Evolutionary conservation across 768 basidiomycete genomes (phyloP).

Genomic region (Suillus ampliporus): DNA sequence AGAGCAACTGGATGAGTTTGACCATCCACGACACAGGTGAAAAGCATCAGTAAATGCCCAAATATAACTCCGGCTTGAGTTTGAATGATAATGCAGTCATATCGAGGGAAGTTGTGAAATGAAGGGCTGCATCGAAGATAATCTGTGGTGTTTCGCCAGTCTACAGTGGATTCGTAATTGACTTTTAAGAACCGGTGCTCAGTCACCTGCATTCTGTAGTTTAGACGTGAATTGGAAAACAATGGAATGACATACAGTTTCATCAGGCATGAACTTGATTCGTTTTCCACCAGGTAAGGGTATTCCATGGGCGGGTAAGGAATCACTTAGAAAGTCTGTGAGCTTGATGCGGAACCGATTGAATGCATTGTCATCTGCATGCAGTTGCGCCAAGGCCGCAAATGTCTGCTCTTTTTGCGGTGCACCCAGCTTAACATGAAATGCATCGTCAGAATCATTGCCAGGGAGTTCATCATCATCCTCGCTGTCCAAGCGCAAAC

Average conservation of each 20-base stretch:
- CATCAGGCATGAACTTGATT: conserved; percentile 6
- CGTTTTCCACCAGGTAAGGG: background rate
- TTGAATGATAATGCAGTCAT: conserved; percentile 36
- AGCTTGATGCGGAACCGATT: conserved; percentile 9
- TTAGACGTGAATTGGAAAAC: background rate
- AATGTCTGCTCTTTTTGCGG: conserved; percentile 3
- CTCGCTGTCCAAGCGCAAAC: background rate
- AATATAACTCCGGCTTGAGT: conserved; percentile 19
- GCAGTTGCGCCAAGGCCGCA: conserved; percentile 1
- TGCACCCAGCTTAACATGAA: conserved; percentile 14
- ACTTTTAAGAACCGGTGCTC: conserved; percentile 31
- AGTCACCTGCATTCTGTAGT: conserved; percentile 23
- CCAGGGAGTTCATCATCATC: background rate
- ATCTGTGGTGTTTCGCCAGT: conserved; percentile 35
- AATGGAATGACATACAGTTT: background rate
- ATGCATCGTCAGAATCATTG: background rate
- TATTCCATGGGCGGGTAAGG: background rate
- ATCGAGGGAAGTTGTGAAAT: conserved; percentile 34
- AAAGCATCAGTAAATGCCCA: conserved; percentile 25
- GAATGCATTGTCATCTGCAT: conserved; percentile 8
- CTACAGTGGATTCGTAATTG: conserved; percentile 31
- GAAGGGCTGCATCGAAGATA: conserved; percentile 35
- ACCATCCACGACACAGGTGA: conserved; percentile 20
- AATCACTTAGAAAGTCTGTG: conserved; percentile 6
- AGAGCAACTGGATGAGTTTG: conserved; percentile 11